phyloP scores from a whole-genome alignment of 2,329 filamentous ascomycete species.

The Xylariaceae sp. region DNA sequence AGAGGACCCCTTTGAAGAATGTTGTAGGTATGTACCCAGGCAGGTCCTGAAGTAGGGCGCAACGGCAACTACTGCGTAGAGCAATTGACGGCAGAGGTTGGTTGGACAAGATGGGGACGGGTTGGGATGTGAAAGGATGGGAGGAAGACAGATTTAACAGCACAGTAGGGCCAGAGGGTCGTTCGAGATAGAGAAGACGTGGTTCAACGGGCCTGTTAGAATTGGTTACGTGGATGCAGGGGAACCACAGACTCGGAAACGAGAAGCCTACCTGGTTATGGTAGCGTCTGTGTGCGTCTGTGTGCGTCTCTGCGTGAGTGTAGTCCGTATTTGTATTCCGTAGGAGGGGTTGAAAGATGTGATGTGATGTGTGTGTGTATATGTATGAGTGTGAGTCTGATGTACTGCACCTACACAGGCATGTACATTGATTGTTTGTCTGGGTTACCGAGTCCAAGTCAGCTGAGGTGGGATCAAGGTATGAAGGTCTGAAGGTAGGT shows the following conservation, averaged over 20 bases:
- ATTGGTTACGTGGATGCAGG: slow-evolving; percentile 14
- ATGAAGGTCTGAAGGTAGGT: not conserved
- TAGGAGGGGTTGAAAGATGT: too few relatives aligned
- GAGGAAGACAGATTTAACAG: not conserved
- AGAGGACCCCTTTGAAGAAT: slow-evolving; percentile 2
- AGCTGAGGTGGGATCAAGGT: not conserved
- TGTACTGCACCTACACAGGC: not conserved
- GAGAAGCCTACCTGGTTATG: not conserved
- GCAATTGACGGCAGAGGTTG: not conserved
- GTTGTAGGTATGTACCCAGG: not conserved
- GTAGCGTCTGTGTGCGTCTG: not conserved
- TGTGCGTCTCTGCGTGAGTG: not conserved
- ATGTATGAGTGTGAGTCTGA: not conserved
- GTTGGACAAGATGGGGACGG: not conserved
- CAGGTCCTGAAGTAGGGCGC: not conserved
- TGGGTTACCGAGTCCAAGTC: not conserved
- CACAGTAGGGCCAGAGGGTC: not conserved
- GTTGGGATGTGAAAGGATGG: not conserved
- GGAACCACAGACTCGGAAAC: slow-evolving; percentile 12
- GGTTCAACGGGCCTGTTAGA: slow-evolving; percentile 9
- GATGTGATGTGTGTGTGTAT: not conserved
- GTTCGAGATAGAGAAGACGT: slow-evolving; percentile 1
- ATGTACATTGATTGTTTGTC: not conserved
- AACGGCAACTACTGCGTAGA: not conserved
- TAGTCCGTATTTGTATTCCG: too few relatives aligned